Base-by-base conservation (phyloP, 2,329 filamentous ascomycete genomes). In the Xylogone sp. region DNA sequence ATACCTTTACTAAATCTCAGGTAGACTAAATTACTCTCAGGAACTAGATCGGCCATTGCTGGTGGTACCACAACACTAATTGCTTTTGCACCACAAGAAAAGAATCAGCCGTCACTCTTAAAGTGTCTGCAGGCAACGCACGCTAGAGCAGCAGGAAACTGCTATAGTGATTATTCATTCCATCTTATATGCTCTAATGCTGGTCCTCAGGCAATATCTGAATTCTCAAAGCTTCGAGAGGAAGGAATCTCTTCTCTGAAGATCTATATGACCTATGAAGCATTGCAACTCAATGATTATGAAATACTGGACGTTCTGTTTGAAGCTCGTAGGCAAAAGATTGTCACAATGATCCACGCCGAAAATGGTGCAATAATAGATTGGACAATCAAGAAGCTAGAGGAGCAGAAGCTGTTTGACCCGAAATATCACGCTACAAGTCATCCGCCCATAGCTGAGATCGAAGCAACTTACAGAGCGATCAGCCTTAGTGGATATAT, bases 311-410 rank as follows among this genome's bases (percentile, higher is more conserved):
- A 72, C 50, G 69, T 75, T 9, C 57, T 76, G 8, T 68, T 73
- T 50, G 66, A 72, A 59, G 70, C 63, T 53, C 69, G 57, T 49
- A 70, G 64, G 64, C 71, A 73, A 49, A 62, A 68, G 20, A 77
- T 81, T 45, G 70, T 76, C 10, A 82, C 78, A 19, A 80, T 80
- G 73, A 72, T 81, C 42, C 76, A 80, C 55, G 76, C 77, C 1
- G 77, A 80, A 57, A 80, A 81, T 54, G 74, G 75, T 21, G 74
- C 78, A 49, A 71, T 79, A 18, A 74, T 81, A 31, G 70, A 76
- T 47, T 79, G 75, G 76, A 74, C 80, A 53, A 80, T 76, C 1
- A 69, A 71, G 34, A 75, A 77, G 48, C 72, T 81, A 13, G 77
- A 79, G 54, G 70, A 72, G 45, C 68, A 69, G 24, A 68, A 71